Conservation (phyloP, 176 grass and related monocot species). For the Triticum aestivum region DNA sequence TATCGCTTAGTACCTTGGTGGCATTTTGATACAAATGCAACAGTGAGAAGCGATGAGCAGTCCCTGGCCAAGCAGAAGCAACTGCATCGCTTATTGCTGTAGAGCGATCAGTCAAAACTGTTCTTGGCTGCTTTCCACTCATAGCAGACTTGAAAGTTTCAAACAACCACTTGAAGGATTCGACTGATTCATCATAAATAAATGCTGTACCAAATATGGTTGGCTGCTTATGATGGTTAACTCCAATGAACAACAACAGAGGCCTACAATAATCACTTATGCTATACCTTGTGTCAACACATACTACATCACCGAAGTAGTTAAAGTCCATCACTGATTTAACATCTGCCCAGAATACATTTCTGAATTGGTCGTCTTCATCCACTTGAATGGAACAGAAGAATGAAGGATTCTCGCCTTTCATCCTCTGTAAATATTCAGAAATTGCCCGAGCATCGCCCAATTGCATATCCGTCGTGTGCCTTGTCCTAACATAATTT, state of each 20-base stretch:
- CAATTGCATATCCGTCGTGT: slow-evolving; percentile 39
- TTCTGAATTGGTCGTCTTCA: slow-evolving; percentile 72
- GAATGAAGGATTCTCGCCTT: slow-evolving; percentile 74
- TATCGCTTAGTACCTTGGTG: slow-evolving; percentile 45
- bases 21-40: slow-evolving; percentile 70
- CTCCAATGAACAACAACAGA: slow-evolving; percentile 68
- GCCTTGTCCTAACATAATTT: slow-evolving; percentile 70
- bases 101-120: slow-evolving; percentile 64
- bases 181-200: slow-evolving; percentile 60
- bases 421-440: slow-evolving; percentile 84
- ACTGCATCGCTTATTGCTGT: slow-evolving; percentile 51
- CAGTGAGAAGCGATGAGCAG: slow-evolving; percentile 54
- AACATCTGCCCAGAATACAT: slow-evolving; percentile 79
- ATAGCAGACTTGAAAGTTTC: slow-evolving; percentile 72
- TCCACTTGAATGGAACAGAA: slow-evolving; percentile 88
- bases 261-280: slow-evolving; percentile 62
- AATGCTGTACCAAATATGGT: slow-evolving; percentile 72
- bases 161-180: slow-evolving; percentile 85
- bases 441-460: slow-evolving; percentile 66
- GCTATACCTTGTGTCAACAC: slow-evolving; percentile 73
- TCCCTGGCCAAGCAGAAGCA: slow-evolving; percentile 58
- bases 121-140: slow-evolving; percentile 79
- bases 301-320: slow-evolving; percentile 81
- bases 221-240: slow-evolving; percentile 85
- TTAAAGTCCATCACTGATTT: slow-evolving; percentile 74